Percentiles rank a stretch among this genome's conserved stretches.
phyloP scores from a whole-genome alignment of 2,329 filamentous ascomycete genomes.

The Calonectria crousiana region DNA sequence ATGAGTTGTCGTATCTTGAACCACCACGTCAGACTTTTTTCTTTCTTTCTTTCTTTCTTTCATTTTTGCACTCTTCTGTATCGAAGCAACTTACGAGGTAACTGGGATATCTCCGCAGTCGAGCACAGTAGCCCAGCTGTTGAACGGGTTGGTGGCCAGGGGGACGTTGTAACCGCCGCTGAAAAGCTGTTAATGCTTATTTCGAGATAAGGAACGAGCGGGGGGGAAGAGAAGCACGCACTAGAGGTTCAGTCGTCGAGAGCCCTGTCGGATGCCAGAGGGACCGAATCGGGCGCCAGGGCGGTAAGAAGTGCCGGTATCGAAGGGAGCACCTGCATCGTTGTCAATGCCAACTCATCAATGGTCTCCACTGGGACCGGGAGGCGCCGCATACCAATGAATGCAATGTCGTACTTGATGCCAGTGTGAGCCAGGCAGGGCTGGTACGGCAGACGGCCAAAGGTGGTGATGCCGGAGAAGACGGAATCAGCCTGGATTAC shows the following conservation, averaged over 20 bases:
- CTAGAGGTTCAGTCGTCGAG: conserved; percentile 88
- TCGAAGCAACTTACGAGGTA: conserved; percentile 72
- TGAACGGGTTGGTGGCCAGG: conserved; percentile 82
- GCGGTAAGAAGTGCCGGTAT: conserved; percentile 87
- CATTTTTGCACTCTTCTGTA: rapidly evolving
- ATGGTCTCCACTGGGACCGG: conserved; percentile 24
- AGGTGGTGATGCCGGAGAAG: conserved; percentile 89
- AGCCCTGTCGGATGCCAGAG: conserved; percentile 87
- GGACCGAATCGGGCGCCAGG: conserved; percentile 88
- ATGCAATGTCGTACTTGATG: conserved; percentile 86
- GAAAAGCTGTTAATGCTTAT: not conserved
- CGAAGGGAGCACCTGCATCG: conserved; percentile 79
- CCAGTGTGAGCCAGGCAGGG: conserved; percentile 79
- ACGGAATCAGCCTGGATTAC: conserved; percentile 79
- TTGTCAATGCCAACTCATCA: conserved; percentile 8
- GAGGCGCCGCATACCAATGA: conserved; percentile 69
- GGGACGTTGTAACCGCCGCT: conserved; percentile 92
- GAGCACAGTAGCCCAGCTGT: conserved; percentile 81
- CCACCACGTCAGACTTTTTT: conserved; percentile 4
- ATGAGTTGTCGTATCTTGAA: conserved; percentile 82
- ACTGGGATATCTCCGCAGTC: conserved; percentile 90
- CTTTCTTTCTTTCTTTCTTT: not conserved
- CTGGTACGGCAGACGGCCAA: conserved; percentile 82
- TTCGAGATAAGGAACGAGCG: not conserved
- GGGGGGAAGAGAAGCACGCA: conserved; percentile 60